Conservation (phyloP, 202 grass and related monocot species). For the Zoysia matrella region DNA sequence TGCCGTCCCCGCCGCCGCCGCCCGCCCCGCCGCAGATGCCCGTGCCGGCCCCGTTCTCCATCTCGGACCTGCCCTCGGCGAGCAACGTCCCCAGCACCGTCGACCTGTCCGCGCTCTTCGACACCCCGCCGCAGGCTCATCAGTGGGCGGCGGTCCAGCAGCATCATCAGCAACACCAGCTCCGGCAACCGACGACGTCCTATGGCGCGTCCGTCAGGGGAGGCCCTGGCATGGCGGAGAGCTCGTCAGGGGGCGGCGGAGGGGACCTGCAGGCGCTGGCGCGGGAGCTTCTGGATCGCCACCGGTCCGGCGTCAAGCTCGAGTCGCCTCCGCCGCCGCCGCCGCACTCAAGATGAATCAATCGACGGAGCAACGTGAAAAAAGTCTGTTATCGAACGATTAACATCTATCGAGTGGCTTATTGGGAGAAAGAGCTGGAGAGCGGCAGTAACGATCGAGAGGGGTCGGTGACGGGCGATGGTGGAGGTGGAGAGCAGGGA, state of each 20-base stretch:
- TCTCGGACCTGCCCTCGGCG: slow-evolving; percentile 79
- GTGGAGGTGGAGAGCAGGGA: slow-evolving; percentile 40
- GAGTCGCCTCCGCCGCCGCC: slow-evolving; percentile 50
- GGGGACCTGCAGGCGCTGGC: slow-evolving; percentile 89
- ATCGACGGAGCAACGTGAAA: not conserved
- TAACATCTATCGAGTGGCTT: no score
- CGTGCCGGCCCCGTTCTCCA: slow-evolving; percentile 64
- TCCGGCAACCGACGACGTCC: slow-evolving; percentile 39
- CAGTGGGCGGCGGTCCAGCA: slow-evolving; percentile 54
- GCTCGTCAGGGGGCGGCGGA: slow-evolving; percentile 47
- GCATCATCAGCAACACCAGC: slow-evolving; percentile 16
- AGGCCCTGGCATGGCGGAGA: slow-evolving; percentile 34
- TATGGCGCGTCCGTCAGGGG: slow-evolving; percentile 42
- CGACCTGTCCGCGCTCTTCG: slow-evolving; percentile 91
- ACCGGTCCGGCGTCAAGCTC: slow-evolving; percentile 55
- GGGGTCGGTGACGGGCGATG: slow-evolving; percentile 46
- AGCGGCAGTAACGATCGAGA: slow-evolving; percentile 6
- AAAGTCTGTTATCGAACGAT: not conserved
- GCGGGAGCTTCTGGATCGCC: slow-evolving; percentile 82
- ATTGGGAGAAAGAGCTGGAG: slow-evolving; percentile 18
- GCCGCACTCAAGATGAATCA: slow-evolving; percentile 52
- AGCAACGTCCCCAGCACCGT: slow-evolving; percentile 57
- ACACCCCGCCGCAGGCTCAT: slow-evolving; percentile 54
- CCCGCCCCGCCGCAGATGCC: slow-evolving; percentile 65
- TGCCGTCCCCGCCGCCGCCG: slow-evolving; percentile 68